Evolutionary conservation across 176 grass and related monocot species (phyloP), one percentile per base, ranked within the genome.

Genomic region (Hsuehochloa calcarea): DNA sequence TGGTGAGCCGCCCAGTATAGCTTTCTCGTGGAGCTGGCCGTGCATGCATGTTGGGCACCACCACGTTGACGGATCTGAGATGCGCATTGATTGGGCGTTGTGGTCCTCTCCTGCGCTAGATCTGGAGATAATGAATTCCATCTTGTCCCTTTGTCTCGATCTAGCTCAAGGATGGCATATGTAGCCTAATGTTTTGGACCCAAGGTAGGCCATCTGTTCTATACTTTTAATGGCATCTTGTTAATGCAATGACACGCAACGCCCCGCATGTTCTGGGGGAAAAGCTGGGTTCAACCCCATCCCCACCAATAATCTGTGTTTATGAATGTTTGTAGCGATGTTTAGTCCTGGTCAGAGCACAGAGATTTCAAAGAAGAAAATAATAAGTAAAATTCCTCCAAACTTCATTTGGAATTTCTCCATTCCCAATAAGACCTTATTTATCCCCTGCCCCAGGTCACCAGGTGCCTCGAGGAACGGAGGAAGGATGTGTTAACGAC

Each of bases 41-140:
- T n/a, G 31, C n/a, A 49, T 35, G 56, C 11, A 8, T n/a, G 11
- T 15, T 8, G 13, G 80, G 86, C 54, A 16, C 86, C 80, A 71
- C 80, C 80, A 83, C 80, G 54, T 63, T 51, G 80, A 88, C 72
- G 52, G 65, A 77, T 83, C 31, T 31, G 64, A 62, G 72, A 70
- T 16, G 71, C 62, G 5, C n/a, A 70, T 40, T 88, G 54, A 82
- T 88, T 49, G 45, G 40, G 0, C 7, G n/a, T 25, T 0, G 68
- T 26, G 68, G 11, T 51, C 31, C 16, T 46, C 80, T 60, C 44
- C 45, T 29, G 14, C 6, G 29, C 6, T 34, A 34, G 13, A 26
- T 31, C 27, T 19, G 63, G 29, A 65, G 15, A 65, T 19, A 6
- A 23, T 78, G 38, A 78, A 47, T 60, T 34, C 49, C n/a, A 1